A percentile compares a stretch with the other conserved stretches of the same genome.
Conservation (phyloP, 257 asterid genomes). For the Rhazya stricta region DNA sequence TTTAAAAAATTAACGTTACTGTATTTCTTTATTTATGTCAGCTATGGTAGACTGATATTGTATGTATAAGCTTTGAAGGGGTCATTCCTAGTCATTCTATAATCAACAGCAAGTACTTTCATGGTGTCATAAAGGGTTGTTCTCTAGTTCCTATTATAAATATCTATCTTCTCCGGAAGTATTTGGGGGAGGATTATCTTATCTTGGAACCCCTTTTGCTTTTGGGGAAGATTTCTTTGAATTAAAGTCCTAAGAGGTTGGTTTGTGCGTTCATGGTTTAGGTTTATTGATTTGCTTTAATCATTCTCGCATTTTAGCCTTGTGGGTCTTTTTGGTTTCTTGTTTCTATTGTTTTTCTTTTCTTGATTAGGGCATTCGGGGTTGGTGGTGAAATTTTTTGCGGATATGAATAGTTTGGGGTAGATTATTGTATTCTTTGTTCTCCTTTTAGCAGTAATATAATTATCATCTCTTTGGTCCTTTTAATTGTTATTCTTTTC, state of each 20-base stretch:
- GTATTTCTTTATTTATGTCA: too few relatives aligned
- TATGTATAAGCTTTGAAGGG: neutral
- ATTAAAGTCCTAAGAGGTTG: neutral
- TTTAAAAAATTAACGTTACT: neutral
- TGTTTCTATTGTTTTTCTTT: neutral
- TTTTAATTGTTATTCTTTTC: neutral
- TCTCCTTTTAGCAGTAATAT: neutral
- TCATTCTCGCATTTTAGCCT: neutral
- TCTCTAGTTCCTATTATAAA: neutral
- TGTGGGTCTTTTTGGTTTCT: neutral
- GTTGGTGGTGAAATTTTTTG: neutral
- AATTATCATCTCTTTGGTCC: neutral
- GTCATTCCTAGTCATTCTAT: neutral
- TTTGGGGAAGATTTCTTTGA: neutral
- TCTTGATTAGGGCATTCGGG: neutral
- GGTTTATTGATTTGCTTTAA: neutral
- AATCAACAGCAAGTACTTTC: neutral
- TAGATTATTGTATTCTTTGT: neutral
- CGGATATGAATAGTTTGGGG: neutral
- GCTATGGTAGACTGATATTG: neutral
- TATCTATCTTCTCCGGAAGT: neutral
- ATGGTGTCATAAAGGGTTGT: neutral
- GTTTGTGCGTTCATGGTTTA: neutral
- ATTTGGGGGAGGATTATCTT: slow-evolving; percentile 11
- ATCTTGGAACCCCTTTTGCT: slow-evolving; percentile 17